These are phyloP conservation scores for Lentinula detonsa DNA, from an alignment of 768 basidiomycete species.

Conservation along the genomic window DNA sequence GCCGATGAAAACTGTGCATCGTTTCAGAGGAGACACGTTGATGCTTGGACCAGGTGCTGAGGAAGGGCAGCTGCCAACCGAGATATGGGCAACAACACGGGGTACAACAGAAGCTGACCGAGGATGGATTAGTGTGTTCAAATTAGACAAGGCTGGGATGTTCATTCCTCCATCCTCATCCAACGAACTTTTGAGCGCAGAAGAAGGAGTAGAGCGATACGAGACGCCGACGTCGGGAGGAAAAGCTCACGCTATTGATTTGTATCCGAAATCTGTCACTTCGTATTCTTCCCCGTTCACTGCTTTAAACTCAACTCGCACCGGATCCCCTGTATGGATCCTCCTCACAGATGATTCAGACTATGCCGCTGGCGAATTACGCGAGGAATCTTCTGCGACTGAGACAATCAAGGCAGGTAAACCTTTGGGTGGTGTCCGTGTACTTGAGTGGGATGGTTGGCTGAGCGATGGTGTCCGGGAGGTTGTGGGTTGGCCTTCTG, in stretches of 20 bases:
- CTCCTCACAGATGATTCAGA: constrained; percentile 42
- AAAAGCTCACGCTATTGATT: constrained; percentile 46
- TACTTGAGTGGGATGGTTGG: constrained; percentile 48
- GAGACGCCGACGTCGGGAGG: constrained; percentile 44
- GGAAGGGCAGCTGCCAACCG: constrained; percentile 26
- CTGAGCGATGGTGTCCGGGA: constrained; percentile 29
- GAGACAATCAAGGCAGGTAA: background rate
- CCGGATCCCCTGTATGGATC: constrained; percentile 34
- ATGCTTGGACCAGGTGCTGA: constrained; percentile 32
- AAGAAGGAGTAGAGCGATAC: constrained; percentile 22
- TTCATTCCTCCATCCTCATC: constrained; percentile 13
- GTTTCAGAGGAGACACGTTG: constrained; percentile 42
- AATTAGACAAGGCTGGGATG: constrained; percentile 31
- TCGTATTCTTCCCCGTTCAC: constrained; percentile 2
- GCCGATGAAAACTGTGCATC: constrained; percentile 25
- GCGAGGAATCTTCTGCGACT: constrained; percentile 7
- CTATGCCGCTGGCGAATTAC: constrained; percentile 19
- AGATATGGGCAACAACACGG: constrained; percentile 43
- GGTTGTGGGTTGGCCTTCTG: constrained; percentile 36
- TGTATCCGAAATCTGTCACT: constrained; percentile 24
- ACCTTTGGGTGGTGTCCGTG: constrained; percentile 28
- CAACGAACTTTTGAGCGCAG: background rate
- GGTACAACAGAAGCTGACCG: constrained; percentile 26
- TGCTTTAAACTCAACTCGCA: background rate
- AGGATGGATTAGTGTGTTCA: constrained; percentile 40